phyloP scores from a whole-genome alignment of 345 rosid species.

The Bruguiera gymnorhiza region DNA sequence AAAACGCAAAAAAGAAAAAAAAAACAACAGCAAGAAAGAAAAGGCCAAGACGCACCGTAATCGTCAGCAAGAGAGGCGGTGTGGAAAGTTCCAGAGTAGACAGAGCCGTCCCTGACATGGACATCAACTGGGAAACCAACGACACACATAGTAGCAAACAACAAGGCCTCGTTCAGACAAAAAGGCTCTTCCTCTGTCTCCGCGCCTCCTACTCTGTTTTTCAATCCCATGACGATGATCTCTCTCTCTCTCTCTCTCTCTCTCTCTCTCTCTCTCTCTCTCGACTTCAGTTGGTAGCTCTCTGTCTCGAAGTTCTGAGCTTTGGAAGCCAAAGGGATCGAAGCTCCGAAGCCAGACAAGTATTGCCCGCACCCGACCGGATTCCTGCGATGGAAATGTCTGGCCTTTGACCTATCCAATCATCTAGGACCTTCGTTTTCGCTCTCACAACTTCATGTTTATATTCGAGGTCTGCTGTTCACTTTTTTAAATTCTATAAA shows the following conservation, averaged over 20 bases:
- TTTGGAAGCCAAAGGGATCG: too few relatives aligned
- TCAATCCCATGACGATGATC: conserved; percentile 12
- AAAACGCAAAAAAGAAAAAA: background rate
- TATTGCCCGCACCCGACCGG: too few relatives aligned
- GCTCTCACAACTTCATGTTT: too few relatives aligned
- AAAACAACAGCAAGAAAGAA: background rate
- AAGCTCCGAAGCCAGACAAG: too few relatives aligned
- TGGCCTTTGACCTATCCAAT: too few relatives aligned
- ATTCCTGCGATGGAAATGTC: too few relatives aligned
- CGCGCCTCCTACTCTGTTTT: conserved; percentile 15
- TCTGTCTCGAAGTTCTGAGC: too few relatives aligned
- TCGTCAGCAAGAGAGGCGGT: conserved; percentile 70
- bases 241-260: background rate
- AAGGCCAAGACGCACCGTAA: conserved; percentile 35
- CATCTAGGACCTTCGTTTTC: too few relatives aligned
- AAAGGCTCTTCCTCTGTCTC: conserved; percentile 21
- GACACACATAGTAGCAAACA: conserved; percentile 66
- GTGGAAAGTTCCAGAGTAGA: conserved; percentile 69
- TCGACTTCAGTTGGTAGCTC: background rate
- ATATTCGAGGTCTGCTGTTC: too few relatives aligned
- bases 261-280: background rate
- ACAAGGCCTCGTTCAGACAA: conserved; percentile 48
- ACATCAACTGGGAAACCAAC: conserved; percentile 81
- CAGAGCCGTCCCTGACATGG: conserved; percentile 75
- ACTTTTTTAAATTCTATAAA: too few relatives aligned